Evolutionary conservation across 495 filamentous ascomycete genomes (phyloP), one percentile per base, ranked within the genome.

Genomic region (Annulohypoxylon moriforme): DNA sequence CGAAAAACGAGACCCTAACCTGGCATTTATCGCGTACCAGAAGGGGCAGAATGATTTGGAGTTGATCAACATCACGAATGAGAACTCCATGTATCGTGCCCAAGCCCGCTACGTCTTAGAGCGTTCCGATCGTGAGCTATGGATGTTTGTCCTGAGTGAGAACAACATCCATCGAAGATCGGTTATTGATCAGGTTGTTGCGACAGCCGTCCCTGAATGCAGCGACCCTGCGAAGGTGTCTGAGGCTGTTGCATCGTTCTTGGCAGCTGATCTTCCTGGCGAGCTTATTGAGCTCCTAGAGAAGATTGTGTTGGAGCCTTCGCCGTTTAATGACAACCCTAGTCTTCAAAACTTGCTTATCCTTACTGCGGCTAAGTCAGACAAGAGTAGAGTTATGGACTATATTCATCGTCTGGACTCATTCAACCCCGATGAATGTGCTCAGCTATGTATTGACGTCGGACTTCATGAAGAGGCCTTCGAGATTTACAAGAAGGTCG

Each of bases 41-140:
- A 99, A 99, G 86, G 96, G 96, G 27, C 93, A 96, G 80, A 98
- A 98, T 76, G 96, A 99, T 76, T 82, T 99, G 38, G 96, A 99
- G 79, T 86, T 99, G 63, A 96, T 99, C 81, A 95, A 89, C 81
- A 94, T 99, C 77, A 97, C 96, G 68, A 99, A 98, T 76, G 96
- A 98, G 81, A 99, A 99, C 83, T 88, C 93, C 8, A 99, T 99
- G 96, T 99, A 97, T 87, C 92, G 92, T 77, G 93, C 93, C 20
- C 96, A 99, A 81, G 94, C 94, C 46, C 90, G 96, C 16, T 98
- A 99, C 79, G 91, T 98, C 33, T 86, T 99, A 49, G 94, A 97
- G 71, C 89, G 96, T 59, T 90, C 91, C 52, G 96, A 98, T 77
- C 74, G 85, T 14, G 96, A 98, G 76, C 90, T 99, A 65, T 99